These are phyloP conservation scores for Wickerhamomyces ciferrii DNA, from an alignment of 805 yeast species.

Conservation along the genomic window DNA sequence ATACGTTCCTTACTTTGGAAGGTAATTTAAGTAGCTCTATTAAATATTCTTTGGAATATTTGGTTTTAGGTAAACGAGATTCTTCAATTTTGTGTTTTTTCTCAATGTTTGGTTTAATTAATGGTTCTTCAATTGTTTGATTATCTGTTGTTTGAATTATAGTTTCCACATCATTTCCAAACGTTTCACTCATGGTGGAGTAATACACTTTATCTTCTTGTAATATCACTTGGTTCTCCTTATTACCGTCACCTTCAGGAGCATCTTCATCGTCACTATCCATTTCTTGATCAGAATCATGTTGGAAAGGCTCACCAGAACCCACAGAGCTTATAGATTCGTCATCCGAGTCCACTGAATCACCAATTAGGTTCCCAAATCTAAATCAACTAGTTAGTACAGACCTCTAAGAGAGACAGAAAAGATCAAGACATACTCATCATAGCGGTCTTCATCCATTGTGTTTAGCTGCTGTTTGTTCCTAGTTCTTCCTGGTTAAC, in stretches of 20 bases:
- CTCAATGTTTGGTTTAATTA: constrained; percentile 47
- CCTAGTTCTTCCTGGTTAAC: background rate
- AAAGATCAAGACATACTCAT: constrained; percentile 43
- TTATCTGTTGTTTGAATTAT: constrained; percentile 49
- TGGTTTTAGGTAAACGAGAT: constrained; percentile 48
- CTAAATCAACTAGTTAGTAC: constrained; percentile 7
- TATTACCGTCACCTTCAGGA: constrained; percentile 1
- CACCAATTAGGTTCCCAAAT: constrained; percentile 67
- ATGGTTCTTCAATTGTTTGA: constrained; percentile 55
- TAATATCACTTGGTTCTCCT: constrained; percentile 25
- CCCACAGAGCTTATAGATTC: constrained; percentile 22
- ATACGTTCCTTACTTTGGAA: constrained; percentile 65
- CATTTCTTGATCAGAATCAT: constrained; percentile 22
- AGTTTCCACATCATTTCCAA: constrained; percentile 62
- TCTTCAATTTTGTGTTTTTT: constrained; percentile 46
- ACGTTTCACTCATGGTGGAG: constrained; percentile 39
- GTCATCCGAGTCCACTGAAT: constrained; percentile 40
- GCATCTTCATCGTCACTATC: constrained; percentile 11
- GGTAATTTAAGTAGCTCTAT: constrained; percentile 45
- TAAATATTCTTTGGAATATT: constrained; percentile 62
- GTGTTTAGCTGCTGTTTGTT: background rate
- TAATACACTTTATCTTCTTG: constrained; percentile 42
- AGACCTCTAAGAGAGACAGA: background rate
- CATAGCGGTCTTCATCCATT: constrained; percentile 68
- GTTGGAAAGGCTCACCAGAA: background rate